Evolutionary conservation across 2,329 filamentous ascomycete genomes (phyloP).

Genomic region (Botryotinia globosa): DNA sequence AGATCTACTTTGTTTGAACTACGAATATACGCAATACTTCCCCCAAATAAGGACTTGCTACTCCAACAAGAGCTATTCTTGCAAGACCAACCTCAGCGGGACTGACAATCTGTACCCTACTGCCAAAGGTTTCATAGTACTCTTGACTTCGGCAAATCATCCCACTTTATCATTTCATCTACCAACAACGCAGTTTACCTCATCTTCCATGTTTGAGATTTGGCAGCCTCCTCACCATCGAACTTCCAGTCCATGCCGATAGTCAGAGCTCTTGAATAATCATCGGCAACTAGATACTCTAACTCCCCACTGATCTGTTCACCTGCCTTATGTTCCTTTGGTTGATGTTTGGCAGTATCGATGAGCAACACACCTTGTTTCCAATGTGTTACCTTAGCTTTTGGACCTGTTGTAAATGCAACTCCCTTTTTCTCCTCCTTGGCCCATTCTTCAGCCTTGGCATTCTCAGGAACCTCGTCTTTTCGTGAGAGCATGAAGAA

Average conservation of each 20-base stretch:
- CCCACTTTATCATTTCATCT: background rate
- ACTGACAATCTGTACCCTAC: background rate
- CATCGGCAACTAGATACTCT: slow-evolving; percentile 65
- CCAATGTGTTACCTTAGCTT: slow-evolving; percentile 81
- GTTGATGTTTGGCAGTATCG: slow-evolving; percentile 50
- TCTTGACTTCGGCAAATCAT: background rate
- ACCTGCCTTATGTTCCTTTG: slow-evolving; percentile 49
- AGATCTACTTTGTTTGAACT: background rate
- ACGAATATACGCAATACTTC: background rate
- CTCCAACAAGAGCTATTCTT: background rate
- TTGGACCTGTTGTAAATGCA: slow-evolving; percentile 86
- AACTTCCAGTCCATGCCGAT: slow-evolving; percentile 61
- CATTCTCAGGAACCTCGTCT: slow-evolving; percentile 46
- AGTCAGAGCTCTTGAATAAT: slow-evolving; percentile 66
- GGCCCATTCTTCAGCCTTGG: slow-evolving; percentile 61
- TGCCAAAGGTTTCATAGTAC: background rate
- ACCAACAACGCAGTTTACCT: slow-evolving; percentile 25
- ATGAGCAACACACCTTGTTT: slow-evolving; percentile 76
- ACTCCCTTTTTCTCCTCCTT: slow-evolving; percentile 58
- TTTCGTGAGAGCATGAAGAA: slow-evolving; percentile 71
- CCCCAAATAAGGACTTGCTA: background rate
- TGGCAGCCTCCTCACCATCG: slow-evolving; percentile 29
- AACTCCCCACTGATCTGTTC: slow-evolving; percentile 64
- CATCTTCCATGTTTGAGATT: slow-evolving; percentile 38
- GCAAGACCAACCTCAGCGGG: background rate